Base-by-base conservation (phyloP, 192 early-diverging fungal species). In the Rhizophagus clarus region DNA sequence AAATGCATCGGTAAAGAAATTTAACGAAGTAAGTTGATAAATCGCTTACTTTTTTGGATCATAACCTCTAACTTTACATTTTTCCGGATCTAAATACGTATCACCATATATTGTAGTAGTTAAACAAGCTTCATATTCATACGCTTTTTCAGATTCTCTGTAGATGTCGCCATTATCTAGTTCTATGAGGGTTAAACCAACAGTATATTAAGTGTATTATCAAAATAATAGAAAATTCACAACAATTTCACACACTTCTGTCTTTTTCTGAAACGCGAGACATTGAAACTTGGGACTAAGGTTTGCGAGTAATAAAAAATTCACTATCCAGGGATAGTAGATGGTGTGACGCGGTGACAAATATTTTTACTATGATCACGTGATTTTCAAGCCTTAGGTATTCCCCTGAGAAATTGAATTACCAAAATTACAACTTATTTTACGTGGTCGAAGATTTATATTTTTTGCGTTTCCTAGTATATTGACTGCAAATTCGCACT, bases 21-120 rank as follows among this genome's bases (percentile, higher is more conserved):
- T 3, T 4, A 72, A 32, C 7, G 11, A 40, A 28, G 1, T 28
- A 28, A 64, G 63, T n/a, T 64, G 24, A 72, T 17, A 49, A 66
- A 66, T 42, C 37, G 4, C 37, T 72, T 72, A 72, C 70, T 72
- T 72, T 1, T 0, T 42, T 72, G 70, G 31, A 42, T 72, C 70
- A 72, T 42, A 72, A 42, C 40, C 40, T 42, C 70, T 72, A 2
- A 37, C 70, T 42, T 72, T 72, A 72, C 70, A 72, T 72, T 72
- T 72, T 42, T 72, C 70, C 42, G 70, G 37, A 20, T 72, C 70
- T 3, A 72, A 72, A 72, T 42, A 72, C 4, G 29, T 72, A 29
- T 72, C 32, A 8, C 70, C 70, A 42, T 72, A 72, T 72, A 72
- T 72, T 42, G 70, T 72, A 29, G 37, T 72, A 72, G 70, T 72